Base-by-base conservation (phyloP, 345 rosid species). In the Arabis hirsuta region DNA sequence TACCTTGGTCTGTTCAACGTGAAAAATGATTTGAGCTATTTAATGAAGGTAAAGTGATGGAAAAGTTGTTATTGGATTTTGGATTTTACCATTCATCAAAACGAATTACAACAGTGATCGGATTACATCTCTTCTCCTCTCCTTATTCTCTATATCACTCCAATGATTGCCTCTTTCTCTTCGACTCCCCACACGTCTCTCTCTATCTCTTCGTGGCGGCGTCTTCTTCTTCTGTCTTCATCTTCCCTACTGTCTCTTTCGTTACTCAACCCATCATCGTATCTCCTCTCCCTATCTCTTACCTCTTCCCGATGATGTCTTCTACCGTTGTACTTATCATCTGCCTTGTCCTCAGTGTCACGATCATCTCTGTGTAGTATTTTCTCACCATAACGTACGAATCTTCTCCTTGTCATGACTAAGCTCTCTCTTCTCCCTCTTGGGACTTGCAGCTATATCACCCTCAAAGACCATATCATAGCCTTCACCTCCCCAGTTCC, bases 381-480 rank as follows among this genome's bases (percentile, higher is more conserved):
- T 64, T 82, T 81, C 41, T 67, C 69, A 45, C 47, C 78, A 50
- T 48, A n/a, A 22, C 73, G 64, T 69, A n/a, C 39, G 73, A 67
- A 44, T 59, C 77, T 79, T 84, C 34, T 67, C 71, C 76, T 14
- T 62, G 62, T 83, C 84, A 36, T 43, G 78, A 55, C 65, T 72
- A 20, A 54, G 77, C 53, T 68, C 77, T 69, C 76, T 82, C 79
- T 76, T 85, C 73, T 69, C 85, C 64, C 36, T 73, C 74, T 76
- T 79, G n/a, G 80, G 83, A 72, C 81, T 88, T 72, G 73, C 84
- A 3, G 79, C 79, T 59, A 71, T 12, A 24, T 86, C 89, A 55
- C 74, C 95, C 19, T 92, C 96, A 81, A 92, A 92, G 38, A 92
- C 89, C 98, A 92, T 88, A 46, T 88, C 97, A 69, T 88, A 87